Evolutionary conservation across 2,329 filamentous ascomycete genomes (phyloP), one percentile per base, ranked within the genome.

Genomic region (Ophiostoma sp.): DNA sequence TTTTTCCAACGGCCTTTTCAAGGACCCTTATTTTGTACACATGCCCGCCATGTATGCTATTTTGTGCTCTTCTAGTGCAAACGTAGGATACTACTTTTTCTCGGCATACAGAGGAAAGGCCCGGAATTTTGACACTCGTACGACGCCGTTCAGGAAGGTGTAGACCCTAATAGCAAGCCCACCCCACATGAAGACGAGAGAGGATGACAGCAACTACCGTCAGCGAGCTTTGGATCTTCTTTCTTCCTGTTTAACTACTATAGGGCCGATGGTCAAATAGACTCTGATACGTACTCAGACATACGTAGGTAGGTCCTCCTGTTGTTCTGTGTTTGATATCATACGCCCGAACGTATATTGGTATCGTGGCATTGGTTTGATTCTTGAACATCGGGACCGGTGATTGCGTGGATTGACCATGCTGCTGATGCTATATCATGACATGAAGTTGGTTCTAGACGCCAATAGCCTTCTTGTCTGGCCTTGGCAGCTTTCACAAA

Each of bases 251-350:
- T 7, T 42, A 19, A 19, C 3, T 8, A 31, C 15, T 8, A 50
- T 48, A 48, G 63, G 63, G 39, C 63, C 63, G 63, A 66, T 11
- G 22, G 28, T 1, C 1, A 33, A 33, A 31, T 31, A 68, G 19
- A 31, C 12, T 68, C 50, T 48, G 39, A 36, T 11, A 68, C 63
- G 63, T 68, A 68, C 63, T 36, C 25, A 68, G 39, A 68, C 63
- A 50, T 68, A 45, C 63, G 39, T 68, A 48, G 7, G 19, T 25
- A 61, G 17, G 7, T 8, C 7, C 9, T 8, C 3, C 31, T 61
- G 15, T 19, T 12, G 28, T n/a, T 61, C 31, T 66, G 12, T 45
- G 3, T 28, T 25, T 25, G n/a, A 11, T 45, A 36, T 42, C 36
- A 22, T 66, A 66, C 45, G 61, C 36, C 61, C 15, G 11, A 8